Conservation (phyloP, 257 asterid species). For the Gardenia jasminoides region DNA sequence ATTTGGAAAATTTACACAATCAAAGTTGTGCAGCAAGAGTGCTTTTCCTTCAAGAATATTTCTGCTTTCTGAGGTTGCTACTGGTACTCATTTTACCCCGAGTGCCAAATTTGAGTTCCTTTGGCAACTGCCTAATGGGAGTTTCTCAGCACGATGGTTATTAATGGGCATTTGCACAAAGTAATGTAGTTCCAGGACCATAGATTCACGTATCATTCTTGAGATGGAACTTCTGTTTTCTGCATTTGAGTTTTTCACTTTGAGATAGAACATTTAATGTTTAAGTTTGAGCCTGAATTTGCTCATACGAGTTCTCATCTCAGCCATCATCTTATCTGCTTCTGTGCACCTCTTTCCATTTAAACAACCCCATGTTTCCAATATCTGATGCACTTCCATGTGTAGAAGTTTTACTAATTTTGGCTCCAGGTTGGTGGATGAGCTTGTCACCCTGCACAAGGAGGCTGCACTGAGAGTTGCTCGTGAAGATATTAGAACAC, state of each 20-base stretch:
- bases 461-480: conserved; percentile 73
- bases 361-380: background rate
- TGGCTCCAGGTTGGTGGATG: conserved; percentile 73
- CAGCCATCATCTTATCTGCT: background rate
- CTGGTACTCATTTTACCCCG: background rate
- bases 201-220: background rate
- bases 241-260: conserved; percentile 1
- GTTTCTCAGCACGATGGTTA: background rate
- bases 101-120: background rate
- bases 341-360: background rate
- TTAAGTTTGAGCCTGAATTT: too few relatives aligned
- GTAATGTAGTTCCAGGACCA: background rate
- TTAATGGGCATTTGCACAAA: background rate
- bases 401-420: background rate
- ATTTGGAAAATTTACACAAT: background rate
- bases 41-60: background rate
- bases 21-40: background rate
- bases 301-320: too few relatives aligned
- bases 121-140: background rate
- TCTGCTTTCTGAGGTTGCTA: background rate
- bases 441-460: conserved; percentile 73
- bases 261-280: background rate
- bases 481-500: conserved; percentile 71
- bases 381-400: background rate
- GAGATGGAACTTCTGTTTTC: background rate